Evolutionary conservation across 768 basidiomycete genomes (phyloP), one percentile per base, ranked within the genome.

Genomic region (Termitomyces titanicus): DNA sequence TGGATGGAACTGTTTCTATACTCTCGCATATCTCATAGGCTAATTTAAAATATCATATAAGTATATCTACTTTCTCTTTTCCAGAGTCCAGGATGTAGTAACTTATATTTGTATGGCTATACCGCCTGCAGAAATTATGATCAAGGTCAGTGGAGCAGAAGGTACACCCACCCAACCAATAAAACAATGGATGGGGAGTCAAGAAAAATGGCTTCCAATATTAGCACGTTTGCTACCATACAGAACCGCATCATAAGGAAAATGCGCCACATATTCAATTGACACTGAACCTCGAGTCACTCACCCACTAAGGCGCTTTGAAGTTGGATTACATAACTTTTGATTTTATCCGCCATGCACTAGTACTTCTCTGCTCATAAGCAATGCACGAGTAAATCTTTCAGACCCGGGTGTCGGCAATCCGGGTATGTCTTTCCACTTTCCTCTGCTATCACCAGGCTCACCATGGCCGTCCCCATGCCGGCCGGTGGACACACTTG

Each of bases 201-300:
- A n/a, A n/a, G n/a, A n/a, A n/a, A n/a, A n/a, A n/a, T n/a, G 56
- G 22, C 57, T 54, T 12, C 43, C 52, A 33, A 87, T 70, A 47
- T 66, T 72, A 5, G 83, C 69, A 17, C 72, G 63, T 63, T 81
- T 82, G 20, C 80, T 78, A 56, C 74, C 68, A 72, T 73, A 84
- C 20, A 74, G 39, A 18, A 77, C 61, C 0, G 68, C 73, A 46
- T 85, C 78, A 3, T 75, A 79, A 13, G 88, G 62, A 66, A 88
- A 88, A 70, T 88, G 84, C 0, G 80, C 83, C 2, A 85, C 82
- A 63, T 89, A 86, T 61, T 71, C 74, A 62, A 86, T 75, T 35
- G 85, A 84, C 3, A 89, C 63, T n/a, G 9, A n/a, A n/a, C n/a
- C 29, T 29, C 3, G 29, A 4, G 77, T 78, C 63, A n/a, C n/a